Evolutionary conservation across 2,329 filamentous ascomycete species (phyloP).

Genomic region (Harringtonia aguacate): DNA sequence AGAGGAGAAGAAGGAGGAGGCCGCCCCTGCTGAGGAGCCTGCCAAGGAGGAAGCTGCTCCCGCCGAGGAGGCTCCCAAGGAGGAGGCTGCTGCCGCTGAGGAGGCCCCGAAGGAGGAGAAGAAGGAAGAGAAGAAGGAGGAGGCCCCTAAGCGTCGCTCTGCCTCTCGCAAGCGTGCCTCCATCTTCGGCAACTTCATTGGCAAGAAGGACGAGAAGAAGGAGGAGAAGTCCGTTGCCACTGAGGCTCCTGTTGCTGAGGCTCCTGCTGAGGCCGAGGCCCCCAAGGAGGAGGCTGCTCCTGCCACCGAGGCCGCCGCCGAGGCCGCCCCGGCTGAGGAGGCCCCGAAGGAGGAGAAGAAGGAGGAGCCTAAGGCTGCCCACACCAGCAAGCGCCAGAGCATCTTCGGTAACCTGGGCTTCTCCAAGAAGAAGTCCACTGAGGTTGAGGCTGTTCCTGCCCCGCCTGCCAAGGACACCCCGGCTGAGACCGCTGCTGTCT

Average conservation of each 20-base stretch:
- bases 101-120: conserved; percentile 25
- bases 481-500: conserved; percentile 27
- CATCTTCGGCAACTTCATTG: conserved; percentile 47
- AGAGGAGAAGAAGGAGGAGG: conserved; percentile 15
- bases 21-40: conserved; percentile 16
- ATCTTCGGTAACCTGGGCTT: conserved; percentile 44
- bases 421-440: conserved; percentile 49
- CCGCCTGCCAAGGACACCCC: conserved; percentile 31
- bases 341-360: conserved; percentile 23
- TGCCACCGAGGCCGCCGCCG: conserved; percentile 19
- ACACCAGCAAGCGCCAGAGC: conserved; percentile 39
- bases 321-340: conserved; percentile 22
- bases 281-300: conserved; percentile 18
- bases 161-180: conserved; percentile 55
- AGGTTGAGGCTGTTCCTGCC: conserved; percentile 31
- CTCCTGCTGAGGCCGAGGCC: conserved; percentile 18
- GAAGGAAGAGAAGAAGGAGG: conserved; percentile 45
- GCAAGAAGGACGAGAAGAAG: conserved; percentile 41
- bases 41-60: conserved; percentile 14
- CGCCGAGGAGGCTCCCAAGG: conserved; percentile 9
- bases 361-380: conserved; percentile 16
- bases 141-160: conserved; percentile 52
- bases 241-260: conserved; percentile 22
- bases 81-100: conserved; percentile 16
- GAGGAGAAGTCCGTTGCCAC: conserved; percentile 23